phyloP scores from a whole-genome alignment of 768 basidiomycete species.

The Boletus rubroflammeus region DNA sequence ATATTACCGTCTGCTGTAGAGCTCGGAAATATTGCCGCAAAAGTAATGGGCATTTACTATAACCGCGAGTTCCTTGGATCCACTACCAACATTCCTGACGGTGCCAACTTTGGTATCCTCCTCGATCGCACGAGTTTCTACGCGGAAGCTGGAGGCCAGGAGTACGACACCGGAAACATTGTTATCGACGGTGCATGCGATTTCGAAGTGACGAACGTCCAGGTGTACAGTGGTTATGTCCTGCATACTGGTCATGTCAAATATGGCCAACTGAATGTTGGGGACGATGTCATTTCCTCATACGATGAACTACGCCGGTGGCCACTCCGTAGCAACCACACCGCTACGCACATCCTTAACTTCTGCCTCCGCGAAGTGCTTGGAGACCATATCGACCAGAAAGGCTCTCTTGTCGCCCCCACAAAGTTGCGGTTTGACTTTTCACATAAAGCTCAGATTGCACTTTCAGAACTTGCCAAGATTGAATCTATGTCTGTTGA shows the following conservation, averaged over 20 bases:
- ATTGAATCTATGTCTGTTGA: slow-evolving; percentile 83
- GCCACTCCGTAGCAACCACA: slow-evolving; percentile 97
- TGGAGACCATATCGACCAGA: slow-evolving; percentile 97
- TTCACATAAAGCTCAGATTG: slow-evolving; percentile 88
- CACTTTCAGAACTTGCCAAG: slow-evolving; percentile 68
- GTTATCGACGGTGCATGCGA: slow-evolving; percentile 88
- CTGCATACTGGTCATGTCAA: slow-evolving; percentile 88
- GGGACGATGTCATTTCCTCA: slow-evolving; percentile 79
- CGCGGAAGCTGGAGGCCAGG: slow-evolving; percentile 96
- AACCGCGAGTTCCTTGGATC: slow-evolving; percentile 70
- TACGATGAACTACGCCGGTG: slow-evolving; percentile 97
- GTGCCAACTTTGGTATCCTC: slow-evolving; percentile 73
- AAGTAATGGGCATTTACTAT: slow-evolving; percentile 81
- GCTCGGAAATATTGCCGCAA: slow-evolving; percentile 71
- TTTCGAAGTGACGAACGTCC: slow-evolving; percentile 92
- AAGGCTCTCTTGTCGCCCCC: slow-evolving; percentile 94
- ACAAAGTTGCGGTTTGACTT: slow-evolving; percentile 98
- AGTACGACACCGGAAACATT: slow-evolving; percentile 94
- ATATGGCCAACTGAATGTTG: slow-evolving; percentile 78
- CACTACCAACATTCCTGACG: slow-evolving; percentile 63
- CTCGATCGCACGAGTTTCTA: slow-evolving; percentile 96
- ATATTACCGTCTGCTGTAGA: slow-evolving; percentile 40
- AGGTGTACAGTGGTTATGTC: slow-evolving; percentile 93
- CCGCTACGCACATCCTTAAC: slow-evolving; percentile 97
- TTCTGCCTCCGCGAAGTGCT: slow-evolving; percentile 88